phyloP scores from a whole-genome alignment of 2,329 filamentous ascomycete species.

The Phialophora verrucosa region DNA sequence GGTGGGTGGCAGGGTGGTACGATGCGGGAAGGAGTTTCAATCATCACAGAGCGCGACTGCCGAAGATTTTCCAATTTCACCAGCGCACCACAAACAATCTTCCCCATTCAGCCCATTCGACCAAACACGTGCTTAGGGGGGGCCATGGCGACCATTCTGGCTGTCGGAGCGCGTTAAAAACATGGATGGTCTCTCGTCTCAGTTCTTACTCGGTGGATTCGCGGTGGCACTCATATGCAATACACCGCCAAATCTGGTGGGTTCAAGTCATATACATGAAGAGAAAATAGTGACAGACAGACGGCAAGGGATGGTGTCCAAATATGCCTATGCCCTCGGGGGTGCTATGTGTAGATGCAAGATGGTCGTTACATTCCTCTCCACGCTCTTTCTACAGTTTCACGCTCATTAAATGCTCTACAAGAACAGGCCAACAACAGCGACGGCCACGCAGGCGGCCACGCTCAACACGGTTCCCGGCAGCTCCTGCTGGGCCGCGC shows the following conservation, averaged over 20 bases:
- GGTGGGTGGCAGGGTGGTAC: not conserved
- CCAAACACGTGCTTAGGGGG: not conserved
- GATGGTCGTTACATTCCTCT: slow-evolving; percentile 4
- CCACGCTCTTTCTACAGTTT: not conserved
- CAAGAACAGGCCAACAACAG: slow-evolving; percentile 33
- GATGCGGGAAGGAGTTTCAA: slow-evolving; percentile 6
- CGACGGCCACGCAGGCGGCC: slow-evolving; percentile 32
- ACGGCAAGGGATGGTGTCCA: not conserved
- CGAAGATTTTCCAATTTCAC: not conserved
- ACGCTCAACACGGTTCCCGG: slow-evolving; percentile 33
- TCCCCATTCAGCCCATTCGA: slow-evolving; percentile 11
- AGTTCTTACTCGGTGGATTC: not conserved
- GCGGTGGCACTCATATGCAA: slow-evolving; percentile 12
- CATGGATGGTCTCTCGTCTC: not conserved
- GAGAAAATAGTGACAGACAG: not conserved
- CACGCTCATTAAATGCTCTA: slow-evolving; percentile 19
- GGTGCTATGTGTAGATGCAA: slow-evolving; percentile 12
- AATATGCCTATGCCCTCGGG: slow-evolving; percentile 3
- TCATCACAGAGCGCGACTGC: not conserved
- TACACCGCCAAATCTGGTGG: slow-evolving; percentile 6
- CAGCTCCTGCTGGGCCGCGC: slow-evolving; percentile 27
- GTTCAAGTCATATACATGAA: slow-evolving; percentile 11
- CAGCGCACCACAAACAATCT: slow-evolving; percentile 7
- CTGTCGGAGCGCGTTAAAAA: not conserved
- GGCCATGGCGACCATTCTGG: not conserved